Conservation (phyloP, 345 rosid genomes). For the Alliaria petiolata region DNA sequence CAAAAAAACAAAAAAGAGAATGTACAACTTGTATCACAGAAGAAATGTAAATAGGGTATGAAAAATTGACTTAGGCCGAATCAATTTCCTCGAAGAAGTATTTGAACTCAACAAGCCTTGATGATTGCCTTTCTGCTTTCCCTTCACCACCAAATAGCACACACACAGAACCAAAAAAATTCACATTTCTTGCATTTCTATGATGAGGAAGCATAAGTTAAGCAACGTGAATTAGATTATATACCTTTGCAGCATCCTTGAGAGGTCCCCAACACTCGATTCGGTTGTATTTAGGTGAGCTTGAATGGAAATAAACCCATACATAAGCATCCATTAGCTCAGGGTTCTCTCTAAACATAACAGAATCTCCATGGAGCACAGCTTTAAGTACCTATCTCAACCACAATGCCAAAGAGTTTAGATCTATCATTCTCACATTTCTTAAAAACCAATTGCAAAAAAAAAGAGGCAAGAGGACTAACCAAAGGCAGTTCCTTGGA, state of each 20-base stretch:
- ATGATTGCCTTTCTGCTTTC: constrained; percentile 39
- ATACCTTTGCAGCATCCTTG: constrained; percentile 70
- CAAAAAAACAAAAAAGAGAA: constrained; percentile 26
- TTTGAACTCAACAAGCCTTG: constrained; percentile 44
- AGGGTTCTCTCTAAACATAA: constrained; percentile 59
- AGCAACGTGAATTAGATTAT: neutral
- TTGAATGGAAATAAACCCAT: constrained; percentile 84
- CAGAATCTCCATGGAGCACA: constrained; percentile 73
- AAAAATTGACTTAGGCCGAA: constrained; percentile 54
- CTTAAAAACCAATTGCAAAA: neutral
- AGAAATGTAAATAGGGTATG: constrained; percentile 78
- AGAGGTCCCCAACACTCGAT: constrained; percentile 86
- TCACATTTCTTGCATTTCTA: neutral
- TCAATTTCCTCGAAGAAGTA: constrained; percentile 34
- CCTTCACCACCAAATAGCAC: constrained; percentile 35
- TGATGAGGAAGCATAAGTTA: neutral
- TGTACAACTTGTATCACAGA: constrained; percentile 44
- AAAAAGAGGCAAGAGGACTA: constrained; percentile 20
- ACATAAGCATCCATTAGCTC: constrained; percentile 67
- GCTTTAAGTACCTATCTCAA: constrained; percentile 69
- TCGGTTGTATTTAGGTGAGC: constrained; percentile 59
- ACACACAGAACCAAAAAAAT: neutral
- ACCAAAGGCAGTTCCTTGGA: constrained; percentile 93
- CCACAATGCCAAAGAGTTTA: neutral
- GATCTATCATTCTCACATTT: neutral